Percentiles rank a stretch among this genome's conserved stretches.
phyloP scores from a whole-genome alignment of 257 asterid species.

The Fraxinus cuspidata region DNA sequence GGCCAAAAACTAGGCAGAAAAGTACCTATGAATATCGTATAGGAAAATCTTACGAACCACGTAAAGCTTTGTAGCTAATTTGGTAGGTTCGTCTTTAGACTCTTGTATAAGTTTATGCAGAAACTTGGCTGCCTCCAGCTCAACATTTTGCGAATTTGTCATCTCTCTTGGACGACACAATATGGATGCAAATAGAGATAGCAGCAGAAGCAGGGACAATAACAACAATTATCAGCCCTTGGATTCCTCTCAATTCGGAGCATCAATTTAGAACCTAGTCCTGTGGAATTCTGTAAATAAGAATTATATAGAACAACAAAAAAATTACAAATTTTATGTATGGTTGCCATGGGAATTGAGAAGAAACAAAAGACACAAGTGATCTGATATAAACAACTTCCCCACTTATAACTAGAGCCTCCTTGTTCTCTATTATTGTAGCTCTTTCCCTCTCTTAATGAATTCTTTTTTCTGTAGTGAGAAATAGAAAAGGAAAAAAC shows the following conservation, averaged over 20 bases:
- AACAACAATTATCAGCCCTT: slow-evolving; percentile 1
- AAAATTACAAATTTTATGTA: neutral
- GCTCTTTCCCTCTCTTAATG: neutral
- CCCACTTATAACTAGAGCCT: neutral
- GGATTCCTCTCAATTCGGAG: slow-evolving; percentile 3
- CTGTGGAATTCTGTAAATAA: slow-evolving; percentile 3
- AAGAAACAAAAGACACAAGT: neutral
- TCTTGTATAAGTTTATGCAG: slow-evolving; percentile 97
- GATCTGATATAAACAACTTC: neutral
- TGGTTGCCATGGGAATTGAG: slow-evolving; percentile 12
- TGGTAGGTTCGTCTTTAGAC: slow-evolving; percentile 93
- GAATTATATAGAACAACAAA: slow-evolving; percentile 5
- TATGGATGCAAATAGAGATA: slow-evolving; percentile 1
- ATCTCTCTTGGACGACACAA: slow-evolving; percentile 40
- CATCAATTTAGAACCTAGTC: slow-evolving; percentile 9
- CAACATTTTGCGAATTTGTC: slow-evolving; percentile 85
- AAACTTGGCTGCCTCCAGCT: slow-evolving; percentile 98
- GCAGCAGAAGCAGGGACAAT: slow-evolving; percentile 15
- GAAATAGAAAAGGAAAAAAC: neutral
- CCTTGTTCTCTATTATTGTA: neutral
- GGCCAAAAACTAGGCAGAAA: slow-evolving; percentile 4
- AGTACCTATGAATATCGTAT: neutral
- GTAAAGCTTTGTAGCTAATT: slow-evolving; percentile 93
- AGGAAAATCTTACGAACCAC: slow-evolving; percentile 61
- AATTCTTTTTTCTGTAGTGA: neutral